A percentile compares a stretch with the other conserved stretches of the same genome.
Evolutionary conservation across 352 stramenopile genomes (phyloP).

Genomic region (Phytophthora crassamura): DNA sequence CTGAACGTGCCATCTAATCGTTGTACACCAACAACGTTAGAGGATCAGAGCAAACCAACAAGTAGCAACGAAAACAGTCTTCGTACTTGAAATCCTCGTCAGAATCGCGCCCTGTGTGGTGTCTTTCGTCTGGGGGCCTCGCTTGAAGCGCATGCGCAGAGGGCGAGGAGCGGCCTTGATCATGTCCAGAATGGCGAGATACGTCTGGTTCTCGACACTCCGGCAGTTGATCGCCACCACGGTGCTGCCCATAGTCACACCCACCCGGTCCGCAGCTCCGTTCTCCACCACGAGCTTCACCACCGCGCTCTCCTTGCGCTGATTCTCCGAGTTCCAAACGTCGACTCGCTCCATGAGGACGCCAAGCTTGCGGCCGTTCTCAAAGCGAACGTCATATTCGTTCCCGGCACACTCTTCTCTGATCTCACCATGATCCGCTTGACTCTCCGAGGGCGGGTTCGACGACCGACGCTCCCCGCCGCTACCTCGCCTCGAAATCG

Average conservation of each 20-base stretch:
- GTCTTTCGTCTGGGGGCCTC: slow-evolving; percentile 70
- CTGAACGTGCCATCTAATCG: slow-evolving; percentile 82
- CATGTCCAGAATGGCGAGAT: slow-evolving; percentile 73
- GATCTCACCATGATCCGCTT: slow-evolving; percentile 28
- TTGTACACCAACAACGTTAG: slow-evolving; percentile 15
- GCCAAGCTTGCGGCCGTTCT: slow-evolving; percentile 77
- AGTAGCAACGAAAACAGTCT: background rate
- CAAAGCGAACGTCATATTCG: slow-evolving; percentile 84
- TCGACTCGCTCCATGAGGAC: slow-evolving; percentile 86
- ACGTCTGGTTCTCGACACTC: slow-evolving; percentile 61
- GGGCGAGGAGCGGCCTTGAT: slow-evolving; percentile 82
- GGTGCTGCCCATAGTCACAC: slow-evolving; percentile 68
- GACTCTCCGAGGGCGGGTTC: slow-evolving; percentile 23
- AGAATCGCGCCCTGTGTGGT: slow-evolving; percentile 73
- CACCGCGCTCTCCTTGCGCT: slow-evolving; percentile 68
- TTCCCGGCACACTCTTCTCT: slow-evolving; percentile 47
- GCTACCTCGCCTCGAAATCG: slow-evolving; percentile 13
- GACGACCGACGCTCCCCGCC: slow-evolving; percentile 13
- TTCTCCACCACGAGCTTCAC: slow-evolving; percentile 88
- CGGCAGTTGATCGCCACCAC: slow-evolving; percentile 79
- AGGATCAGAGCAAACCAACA: background rate
- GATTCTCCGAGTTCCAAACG: slow-evolving; percentile 63
- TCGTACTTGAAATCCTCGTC: slow-evolving; percentile 83
- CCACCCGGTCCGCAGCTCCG: slow-evolving; percentile 70
- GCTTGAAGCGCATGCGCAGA: slow-evolving; percentile 77